Conservation (phyloP, 176 grass and related monocot species). For the Phyllostachys edulis region DNA sequence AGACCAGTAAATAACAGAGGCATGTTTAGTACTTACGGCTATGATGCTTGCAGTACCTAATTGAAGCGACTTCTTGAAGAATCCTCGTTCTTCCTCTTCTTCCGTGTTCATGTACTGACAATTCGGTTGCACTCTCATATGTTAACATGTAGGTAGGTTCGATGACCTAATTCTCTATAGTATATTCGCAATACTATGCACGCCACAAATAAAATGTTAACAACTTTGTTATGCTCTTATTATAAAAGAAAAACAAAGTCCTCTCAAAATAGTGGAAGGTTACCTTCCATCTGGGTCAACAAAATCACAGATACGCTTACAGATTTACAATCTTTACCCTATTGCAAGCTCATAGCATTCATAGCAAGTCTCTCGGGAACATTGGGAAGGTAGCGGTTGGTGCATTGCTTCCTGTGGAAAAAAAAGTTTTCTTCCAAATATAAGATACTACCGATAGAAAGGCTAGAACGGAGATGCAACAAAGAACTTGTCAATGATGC, state of each 20-base stretch:
- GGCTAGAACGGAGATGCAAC: neutral
- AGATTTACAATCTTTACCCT: slow-evolving; percentile 76
- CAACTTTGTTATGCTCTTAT: slow-evolving; percentile 3
- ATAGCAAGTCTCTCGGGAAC: slow-evolving; percentile 97
- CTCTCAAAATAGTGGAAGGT: neutral
- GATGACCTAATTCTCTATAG: slow-evolving; percentile 81
- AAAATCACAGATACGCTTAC: slow-evolving; percentile 83
- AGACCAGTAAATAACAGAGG: slow-evolving; percentile 21
- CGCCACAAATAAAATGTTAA: slow-evolving; percentile 30
- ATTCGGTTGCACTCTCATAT: slow-evolving; percentile 90
- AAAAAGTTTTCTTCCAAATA: slow-evolving; percentile 10
- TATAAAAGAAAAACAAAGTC: neutral
- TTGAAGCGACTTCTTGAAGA: slow-evolving; percentile 76
- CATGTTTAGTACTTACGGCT: slow-evolving; percentile 27
- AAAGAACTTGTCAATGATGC: slow-evolving; percentile 86
- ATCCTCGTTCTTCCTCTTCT: slow-evolving; percentile 82
- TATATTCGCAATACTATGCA: slow-evolving; percentile 86
- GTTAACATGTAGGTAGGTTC: slow-evolving; percentile 97
- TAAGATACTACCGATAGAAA: neutral
- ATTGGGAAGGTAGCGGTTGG: slow-evolving; percentile 84
- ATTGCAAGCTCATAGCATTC: slow-evolving; percentile 92
- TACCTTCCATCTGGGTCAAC: slow-evolving; percentile 80
- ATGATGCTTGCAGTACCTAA: slow-evolving; percentile 66
- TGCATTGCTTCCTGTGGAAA: slow-evolving; percentile 70
- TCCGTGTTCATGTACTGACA: slow-evolving; percentile 86